Percentiles rank a stretch among this genome's conserved stretches.
Conservation (phyloP, 208 protist genomes). For the Acanthamoeba healyi region DNA sequence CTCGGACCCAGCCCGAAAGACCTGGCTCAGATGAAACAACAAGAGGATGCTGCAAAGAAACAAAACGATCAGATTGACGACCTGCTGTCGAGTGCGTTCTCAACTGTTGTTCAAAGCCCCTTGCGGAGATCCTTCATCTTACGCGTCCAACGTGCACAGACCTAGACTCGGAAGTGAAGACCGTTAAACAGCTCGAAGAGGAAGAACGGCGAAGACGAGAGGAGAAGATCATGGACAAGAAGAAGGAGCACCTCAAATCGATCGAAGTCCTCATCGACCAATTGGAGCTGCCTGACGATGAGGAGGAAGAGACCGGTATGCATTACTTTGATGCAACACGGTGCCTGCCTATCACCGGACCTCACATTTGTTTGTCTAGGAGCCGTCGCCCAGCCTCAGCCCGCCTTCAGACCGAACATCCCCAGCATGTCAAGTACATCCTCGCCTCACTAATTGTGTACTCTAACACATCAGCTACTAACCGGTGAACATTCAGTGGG, state of each 20-base stretch:
- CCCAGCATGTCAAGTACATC: background rate
- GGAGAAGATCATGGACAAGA: conserved; percentile 20
- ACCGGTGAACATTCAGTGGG: background rate
- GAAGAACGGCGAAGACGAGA: conserved; percentile 30
- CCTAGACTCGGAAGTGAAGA: conserved; percentile 29
- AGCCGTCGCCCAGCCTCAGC: too few relatives aligned
- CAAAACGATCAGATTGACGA: conserved; percentile 12
- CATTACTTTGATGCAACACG: background rate
- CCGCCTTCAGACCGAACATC: too few relatives aligned
- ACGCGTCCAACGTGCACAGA: too few relatives aligned
- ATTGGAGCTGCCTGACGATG: conserved; percentile 1
- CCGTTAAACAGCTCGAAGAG: conserved; percentile 7
- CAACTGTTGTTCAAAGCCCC: too few relatives aligned
- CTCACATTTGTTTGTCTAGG: too few relatives aligned
- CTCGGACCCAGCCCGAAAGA: conserved; percentile 44
- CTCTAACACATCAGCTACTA: background rate
- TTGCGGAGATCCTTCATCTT: too few relatives aligned
- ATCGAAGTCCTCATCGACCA: conserved; percentile 47
- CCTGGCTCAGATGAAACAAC: background rate
- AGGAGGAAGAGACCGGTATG: background rate
- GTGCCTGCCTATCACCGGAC: background rate
- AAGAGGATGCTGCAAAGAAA: background rate
- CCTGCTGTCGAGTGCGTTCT: background rate
- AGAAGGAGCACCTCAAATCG: conserved; percentile 12
- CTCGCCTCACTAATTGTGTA: background rate